Evolutionary conservation across 2,329 filamentous ascomycete genomes (phyloP), one percentile per base, ranked within the genome.

Genomic region (Lasiodiplodia sp.): DNA sequence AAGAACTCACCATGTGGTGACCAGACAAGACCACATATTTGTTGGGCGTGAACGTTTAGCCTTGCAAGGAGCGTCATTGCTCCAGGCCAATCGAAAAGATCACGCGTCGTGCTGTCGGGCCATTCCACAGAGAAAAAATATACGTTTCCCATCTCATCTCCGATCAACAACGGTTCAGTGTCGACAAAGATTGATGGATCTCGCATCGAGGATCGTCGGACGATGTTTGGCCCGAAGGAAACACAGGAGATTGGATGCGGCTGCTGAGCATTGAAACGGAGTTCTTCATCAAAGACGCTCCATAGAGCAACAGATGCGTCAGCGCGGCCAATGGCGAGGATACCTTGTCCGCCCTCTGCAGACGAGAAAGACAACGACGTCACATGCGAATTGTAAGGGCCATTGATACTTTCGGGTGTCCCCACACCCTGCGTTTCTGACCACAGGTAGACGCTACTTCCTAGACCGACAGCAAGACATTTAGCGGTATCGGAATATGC

Each of bases 311-410:
- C 83, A 28, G 87, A 86, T 1, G 93, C 92, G 75, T 93, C 89
- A 14, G 92, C 92, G 70, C 94, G 88, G 2, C 93, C 94, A 71
- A 94, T 91, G 0, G 94, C 95, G 53, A 99, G 85, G 47, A 99
- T 96, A 14, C 89, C 90, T 74, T 91, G 92, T 23, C 85, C 86
- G 1, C 95, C 95, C 74, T 88, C 82, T 1, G 85, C 79, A 0
- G 95, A 97, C 1, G 96, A 98, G 79, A 98, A 98, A 0, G 92
- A 90, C n/a, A 98, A 79, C 6, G 93, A 94, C 0, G 93, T 97
- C 52, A 99, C 85, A 74, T 90, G 87, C 11, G 74, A 74, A 73
- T 80, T 69, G 72, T 79, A 76, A 83, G 89, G 87, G 73, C 82
- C 76, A 80, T 86, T 79, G 66, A 87, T 78, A 49, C 82, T 83